Base-by-base conservation (phyloP, 805 yeast genomes). In the Wickerhamiella kurtzmanii region DNA sequence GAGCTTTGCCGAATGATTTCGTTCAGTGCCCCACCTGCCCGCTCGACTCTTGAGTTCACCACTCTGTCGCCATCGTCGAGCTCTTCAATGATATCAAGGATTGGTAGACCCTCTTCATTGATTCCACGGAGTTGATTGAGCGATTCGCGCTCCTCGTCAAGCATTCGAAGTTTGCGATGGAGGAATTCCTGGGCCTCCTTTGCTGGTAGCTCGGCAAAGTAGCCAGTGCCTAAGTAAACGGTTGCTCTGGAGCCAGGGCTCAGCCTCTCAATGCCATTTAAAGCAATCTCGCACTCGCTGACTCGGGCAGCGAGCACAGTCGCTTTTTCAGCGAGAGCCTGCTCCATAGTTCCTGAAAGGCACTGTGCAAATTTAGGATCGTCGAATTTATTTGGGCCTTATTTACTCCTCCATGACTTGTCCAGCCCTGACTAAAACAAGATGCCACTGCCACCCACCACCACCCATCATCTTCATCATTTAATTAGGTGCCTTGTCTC, bases 51-150 rank as follows among this genome's bases (percentile, higher is more conserved):
- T n/a, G 76, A 59, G 13, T 51, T 61, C 1, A 82, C 59, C 1
- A 87, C 71, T 50, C 82, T 77, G 0, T 78, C 96, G n/a, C 82
- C 79, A 0, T 84, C 95, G 61, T 87, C 95, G 36, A 88, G 62
- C 45, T 79, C 82, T 58, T 87, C 96, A 45, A 79, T 70, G 19
- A 88, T 88, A 48, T 87, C 96, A 77, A 86, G 76, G 20, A 83
- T 66, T 1, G 85, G 87, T 2, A 79, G 56, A 1, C 70, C 76
- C 15, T 73, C 78, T 2, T 67, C 75, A 19, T 66, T 65, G 6
- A 55, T 36, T 1, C 56, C 56, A 13, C 52, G 44, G 3, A 51
- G 38, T 6, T 50, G 52, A 22, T 48, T 22, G 21, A 54, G 16
- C 15, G 49, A n/a, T 1, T 41, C 44, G 18, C 53, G 38, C 35